Evolutionary conservation across 768 basidiomycete species (phyloP), one percentile per base, ranked within the genome.

Genomic region (Guyanaporus albipodus): DNA sequence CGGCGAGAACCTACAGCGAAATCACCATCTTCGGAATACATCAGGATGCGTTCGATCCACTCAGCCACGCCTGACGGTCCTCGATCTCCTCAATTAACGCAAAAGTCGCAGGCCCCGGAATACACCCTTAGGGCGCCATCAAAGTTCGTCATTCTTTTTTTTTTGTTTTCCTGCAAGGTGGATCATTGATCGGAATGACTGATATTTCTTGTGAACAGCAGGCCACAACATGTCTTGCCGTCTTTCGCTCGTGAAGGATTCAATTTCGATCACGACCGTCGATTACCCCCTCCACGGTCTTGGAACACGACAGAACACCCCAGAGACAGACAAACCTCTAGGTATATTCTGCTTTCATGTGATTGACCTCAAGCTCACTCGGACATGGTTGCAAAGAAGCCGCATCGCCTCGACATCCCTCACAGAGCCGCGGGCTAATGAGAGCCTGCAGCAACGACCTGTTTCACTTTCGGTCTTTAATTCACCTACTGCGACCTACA

Each of bases 401-500:
- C 50, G 51, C 42, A 56, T 50, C 36, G 52, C 56, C 54, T 59
- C 54, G n/a, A 46, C 52, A n/a, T 51, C 56, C 27, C 42, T 34
- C 29, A 49, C 57, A 35, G 62, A 61, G 27, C 42, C 49, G 22
- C 54, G 52, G 51, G 42, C 45, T 44, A 46, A 58, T 36, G 62
- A 65, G 32, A 49, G 48, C 52, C 50, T 44, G 21, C 66, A n/a
- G n/a, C n/a, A 64, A 49, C 67, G 58, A 58, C 67, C 65, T 29
- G 60, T 68, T 39, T 64, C 67, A 38, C 61, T 74, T 43, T 70
- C 70, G 19, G 66, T 73, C 41, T 73, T 73, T 60, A 68, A 70
- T 56, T 67, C 70, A 37, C 66, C 71, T 38, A 73, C 68, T 44
- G 70, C 75, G 49, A 70, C 73, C 37, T 78, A 68, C 59, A 64